Evolutionary conservation across 805 yeast species (phyloP), one percentile per base, ranked within the genome.

Genomic region (Candida chauliodis): DNA sequence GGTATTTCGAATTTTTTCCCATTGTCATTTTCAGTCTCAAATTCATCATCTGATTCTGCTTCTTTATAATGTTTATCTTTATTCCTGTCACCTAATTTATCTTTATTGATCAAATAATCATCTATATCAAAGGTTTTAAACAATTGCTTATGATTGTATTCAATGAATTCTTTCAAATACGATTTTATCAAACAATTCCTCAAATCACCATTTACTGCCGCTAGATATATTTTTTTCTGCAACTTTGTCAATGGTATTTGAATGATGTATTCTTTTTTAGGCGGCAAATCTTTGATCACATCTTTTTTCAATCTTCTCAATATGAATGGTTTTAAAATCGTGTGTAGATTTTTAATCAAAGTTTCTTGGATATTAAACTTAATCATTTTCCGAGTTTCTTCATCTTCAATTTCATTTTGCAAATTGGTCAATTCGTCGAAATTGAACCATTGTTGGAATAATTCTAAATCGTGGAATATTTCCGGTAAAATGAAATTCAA

Each of bases 361-460:
- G 77, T 75, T 36, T 52, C 55, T 42, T 65, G 69, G 29, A 67
- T 51, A 40, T 55, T 83, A 74, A 49, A 76, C 68, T 78, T 78
- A 27, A 88, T 76, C 28, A 79, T 54, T 47, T 65, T 71, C 44
- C 61, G 72, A 18, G 72, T 67, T 36, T 71, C 76, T 15, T 58
- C 53, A 19, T 67, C 72, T 8, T 64, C 63, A 36, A 49, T 49
- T 16, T 48, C 51, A 24, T 36, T 48, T 14, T 46, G 46, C 8
- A 48, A 49, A 15, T 64, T 61, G 5, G 75, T 70, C 28, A 82
- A 54, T 27, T 76, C 80, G 32, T 79, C 76, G 50, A 85, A 85
- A 58, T 93, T 95, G 61, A 91, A 93, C 97, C 98, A 91, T 53
- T 81, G 84, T 57, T 91, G 95, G 55, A 91, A 91, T 30, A 89